Evolutionary conservation across 306 rosid species (phyloP).

Genomic region (Vigna hirtella): DNA sequence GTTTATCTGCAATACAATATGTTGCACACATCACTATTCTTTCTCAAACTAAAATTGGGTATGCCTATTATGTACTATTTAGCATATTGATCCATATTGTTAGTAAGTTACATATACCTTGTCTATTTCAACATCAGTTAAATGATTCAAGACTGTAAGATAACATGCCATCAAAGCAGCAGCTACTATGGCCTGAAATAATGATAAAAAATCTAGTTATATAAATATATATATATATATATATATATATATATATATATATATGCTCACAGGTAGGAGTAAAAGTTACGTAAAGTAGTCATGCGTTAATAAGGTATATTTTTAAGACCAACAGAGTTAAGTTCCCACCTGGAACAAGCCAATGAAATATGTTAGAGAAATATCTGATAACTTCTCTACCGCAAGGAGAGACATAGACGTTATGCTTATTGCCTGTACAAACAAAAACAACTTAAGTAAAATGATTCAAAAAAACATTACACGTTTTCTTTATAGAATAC

Average conservation of each 20-base stretch:
- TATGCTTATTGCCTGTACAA: constrained; percentile 67
- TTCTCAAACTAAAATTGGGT: no score
- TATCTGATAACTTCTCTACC: constrained; percentile 63
- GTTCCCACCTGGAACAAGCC: constrained; percentile 64
- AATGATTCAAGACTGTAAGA: constrained; percentile 74
- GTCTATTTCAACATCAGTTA: constrained; percentile 77
- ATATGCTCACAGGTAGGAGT: no score
- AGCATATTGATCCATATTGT: neutral
- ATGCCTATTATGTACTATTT: no score
- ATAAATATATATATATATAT: no score
- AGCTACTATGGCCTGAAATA: constrained; percentile 67
- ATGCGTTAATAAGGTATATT: no score
- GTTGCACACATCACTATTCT: neutral
- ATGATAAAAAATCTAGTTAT: no score
- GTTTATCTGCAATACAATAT: constrained; percentile 65
- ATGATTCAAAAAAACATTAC: no score
- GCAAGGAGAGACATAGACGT: constrained; percentile 75
- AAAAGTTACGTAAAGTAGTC: no score
- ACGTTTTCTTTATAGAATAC: no score
- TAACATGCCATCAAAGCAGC: constrained; percentile 73
- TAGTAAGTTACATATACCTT: constrained; percentile 52
- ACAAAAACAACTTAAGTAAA: constrained; percentile 3
- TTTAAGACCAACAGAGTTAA: no score
- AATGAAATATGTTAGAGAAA: constrained; percentile 69
- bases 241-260: no score